Evolutionary conservation across 495 filamentous ascomycete genomes (phyloP).

Genomic region (Friedmanniomyces simplex): DNA sequence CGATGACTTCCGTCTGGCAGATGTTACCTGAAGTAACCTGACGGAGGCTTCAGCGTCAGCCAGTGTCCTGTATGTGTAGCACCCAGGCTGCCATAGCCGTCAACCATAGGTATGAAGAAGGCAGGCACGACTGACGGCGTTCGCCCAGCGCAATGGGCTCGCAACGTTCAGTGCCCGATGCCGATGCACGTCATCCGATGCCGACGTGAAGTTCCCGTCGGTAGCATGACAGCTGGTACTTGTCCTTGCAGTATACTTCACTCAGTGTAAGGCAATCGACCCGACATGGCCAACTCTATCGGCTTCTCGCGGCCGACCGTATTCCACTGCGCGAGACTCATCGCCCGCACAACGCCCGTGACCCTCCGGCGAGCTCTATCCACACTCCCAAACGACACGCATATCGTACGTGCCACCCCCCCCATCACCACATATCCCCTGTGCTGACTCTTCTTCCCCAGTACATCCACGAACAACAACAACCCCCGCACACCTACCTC

Average conservation of each 20-base stretch:
- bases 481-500: constrained; percentile 38
- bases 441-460: constrained; percentile 30
- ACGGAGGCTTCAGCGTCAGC: no score
- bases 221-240: no score
- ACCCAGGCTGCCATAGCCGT: no score
- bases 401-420: constrained; percentile 34
- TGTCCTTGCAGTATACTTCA: no score
- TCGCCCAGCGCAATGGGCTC: no score
- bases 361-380: constrained; percentile 17
- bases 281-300: no score
- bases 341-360: constrained; percentile 5
- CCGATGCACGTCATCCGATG: not conserved
- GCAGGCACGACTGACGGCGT: no score
- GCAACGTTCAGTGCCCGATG: not conserved
- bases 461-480: constrained; percentile 62
- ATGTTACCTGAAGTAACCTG: no score
- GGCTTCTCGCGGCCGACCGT: not conserved
- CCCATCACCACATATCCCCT: not conserved
- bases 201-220: constrained; percentile 17
- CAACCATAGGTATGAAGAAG: no score
- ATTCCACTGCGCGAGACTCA: constrained; percentile 4
- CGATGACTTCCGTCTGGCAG: no score
- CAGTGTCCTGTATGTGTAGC: no score
- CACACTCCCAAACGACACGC: constrained; percentile 20
- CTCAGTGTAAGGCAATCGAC: no score